A percentile compares a stretch with the other conserved stretches of the same genome.
Evolutionary conservation across 2,329 filamentous ascomycete genomes (phyloP).

Genomic region (Arthrobotrys megalospora): DNA sequence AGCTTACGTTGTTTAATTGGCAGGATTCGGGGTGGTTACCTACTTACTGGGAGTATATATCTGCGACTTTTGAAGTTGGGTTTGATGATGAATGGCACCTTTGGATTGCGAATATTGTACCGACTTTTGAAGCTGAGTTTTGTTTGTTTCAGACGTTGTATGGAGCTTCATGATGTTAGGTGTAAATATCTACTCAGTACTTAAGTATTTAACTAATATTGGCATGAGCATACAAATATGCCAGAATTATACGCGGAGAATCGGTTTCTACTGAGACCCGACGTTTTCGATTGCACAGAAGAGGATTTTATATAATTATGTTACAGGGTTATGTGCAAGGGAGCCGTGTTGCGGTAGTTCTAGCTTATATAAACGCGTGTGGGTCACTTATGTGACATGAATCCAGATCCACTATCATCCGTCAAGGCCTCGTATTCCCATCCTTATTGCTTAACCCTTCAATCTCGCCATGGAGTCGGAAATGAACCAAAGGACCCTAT

Average conservation of each 20-base stretch:
- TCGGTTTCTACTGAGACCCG: too few species aligned
- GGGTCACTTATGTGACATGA: too few species aligned
- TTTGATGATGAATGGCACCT: conserved; percentile 3
- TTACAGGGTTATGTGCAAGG: neutral
- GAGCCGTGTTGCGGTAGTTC: neutral
- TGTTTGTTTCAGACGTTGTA: neutral
- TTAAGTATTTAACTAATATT: too few species aligned
- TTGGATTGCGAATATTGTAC: neutral
- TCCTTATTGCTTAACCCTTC: too few species aligned
- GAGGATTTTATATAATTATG: too few species aligned
- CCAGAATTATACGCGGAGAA: too few species aligned
- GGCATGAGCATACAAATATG: too few species aligned
- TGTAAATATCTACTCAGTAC: neutral
- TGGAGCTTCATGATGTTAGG: neutral
- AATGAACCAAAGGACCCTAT: neutral
- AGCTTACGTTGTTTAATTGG: conserved; percentile 26
- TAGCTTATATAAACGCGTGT: too few species aligned
- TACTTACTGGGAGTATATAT: conserved; percentile 4
- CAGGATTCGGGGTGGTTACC: conserved; percentile 12
- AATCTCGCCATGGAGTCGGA: neutral
- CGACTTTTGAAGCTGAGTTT: neutral
- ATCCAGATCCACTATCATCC: too few species aligned
- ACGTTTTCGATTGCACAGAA: too few species aligned
- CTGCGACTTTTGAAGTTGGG: neutral
- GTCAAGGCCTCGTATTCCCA: too few species aligned